Conservation (phyloP, 768 basidiomycete genomes). For the Lepiota venenata region DNA sequence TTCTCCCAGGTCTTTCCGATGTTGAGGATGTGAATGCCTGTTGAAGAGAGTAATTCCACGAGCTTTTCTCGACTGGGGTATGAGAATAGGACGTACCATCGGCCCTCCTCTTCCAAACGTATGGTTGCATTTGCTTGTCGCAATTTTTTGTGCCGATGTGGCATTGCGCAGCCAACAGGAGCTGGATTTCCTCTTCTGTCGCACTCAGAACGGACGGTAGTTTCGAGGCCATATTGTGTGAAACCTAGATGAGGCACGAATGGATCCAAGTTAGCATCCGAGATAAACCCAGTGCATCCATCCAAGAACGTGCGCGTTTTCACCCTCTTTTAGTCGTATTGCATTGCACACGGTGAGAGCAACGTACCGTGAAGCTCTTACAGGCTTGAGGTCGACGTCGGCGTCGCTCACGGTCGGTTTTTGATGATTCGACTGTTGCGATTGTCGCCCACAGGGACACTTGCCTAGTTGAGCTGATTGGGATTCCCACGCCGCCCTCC, state of each 20-base stretch:
- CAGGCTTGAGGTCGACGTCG: slow-evolving; percentile 37
- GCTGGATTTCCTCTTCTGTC: slow-evolving; percentile 96
- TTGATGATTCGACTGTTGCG: slow-evolving; percentile 32
- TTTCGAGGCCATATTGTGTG: slow-evolving; percentile 71
- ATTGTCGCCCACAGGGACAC: slow-evolving; percentile 26
- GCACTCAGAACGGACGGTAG: slow-evolving; percentile 90
- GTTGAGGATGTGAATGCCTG: slow-evolving; percentile 96
- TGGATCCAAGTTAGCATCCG: slow-evolving; percentile 31
- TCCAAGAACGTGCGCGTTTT: slow-evolving; percentile 30
- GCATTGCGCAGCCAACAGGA: slow-evolving; percentile 91
- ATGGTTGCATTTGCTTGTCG: slow-evolving; percentile 98
- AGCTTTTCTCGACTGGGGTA: slow-evolving; percentile 3
- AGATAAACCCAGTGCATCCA: slow-evolving; percentile 34
- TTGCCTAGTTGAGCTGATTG: slow-evolving; percentile 24
- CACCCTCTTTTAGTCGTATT: slow-evolving; percentile 27
- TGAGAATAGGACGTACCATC: slow-evolving; percentile 66
- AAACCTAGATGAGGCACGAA: slow-evolving; percentile 23
- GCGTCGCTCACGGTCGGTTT: slow-evolving; percentile 43
- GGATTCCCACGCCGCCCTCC: slow-evolving; percentile 31
- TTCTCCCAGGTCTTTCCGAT: slow-evolving; percentile 99
- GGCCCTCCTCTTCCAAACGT: slow-evolving; percentile 94
- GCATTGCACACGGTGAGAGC: slow-evolving; percentile 13
- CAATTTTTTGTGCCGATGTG: slow-evolving; percentile 99
- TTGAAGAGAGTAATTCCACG: slow-evolving; percentile 10
- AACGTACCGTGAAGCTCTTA: slow-evolving; percentile 45